Base-by-base conservation (phyloP, 1,284 basidiomycete species). In the Apiotrichum siamense region DNA sequence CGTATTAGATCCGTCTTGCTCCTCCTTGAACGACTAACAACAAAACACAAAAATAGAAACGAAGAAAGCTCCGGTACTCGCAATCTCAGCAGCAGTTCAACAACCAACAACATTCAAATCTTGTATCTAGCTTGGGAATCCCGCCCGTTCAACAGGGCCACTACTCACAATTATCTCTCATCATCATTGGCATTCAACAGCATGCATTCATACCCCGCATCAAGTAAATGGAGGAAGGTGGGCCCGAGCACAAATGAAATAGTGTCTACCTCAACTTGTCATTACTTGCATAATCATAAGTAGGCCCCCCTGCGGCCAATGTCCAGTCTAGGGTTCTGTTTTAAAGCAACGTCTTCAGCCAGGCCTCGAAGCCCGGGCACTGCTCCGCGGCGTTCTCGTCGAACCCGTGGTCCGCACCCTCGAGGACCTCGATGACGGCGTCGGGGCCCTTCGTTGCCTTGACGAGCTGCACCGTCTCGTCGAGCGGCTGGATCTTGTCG, bases 401-500 rank as follows among this genome's bases (percentile, higher is more conserved):
- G 52, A 54, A 72, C 37, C 52, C 63, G 60, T 72, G 70, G 49
- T 66, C 67, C 0, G 50, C 63, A 10, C 66, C 65, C 40, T 60
- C 53, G 17, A 60, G 27, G n/a, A 51, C 58, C 50, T 69, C 65
- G 21, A 67, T 53, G 24, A 52, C 55, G 6, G 47, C 47, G n/a
- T n/a, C n/a, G n/a, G 42, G 29, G 7, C 50, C 57, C 36, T 48
- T 31, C n/a, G 45, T 55, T 9, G 13, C 38, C 21, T 54, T 20
- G 24, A 72, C 45, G 7, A 57, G 44, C 32, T 56, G 53, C 15
- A 66, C 31, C 5, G 67, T 70, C 50, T 60, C 61, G 10, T 67
- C 63, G 54, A 69, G 62, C 25, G 66, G 67, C 60, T 72, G 66
- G 6, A 72, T 58, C 53, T 65, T 65, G 46, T 64, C 58, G 50